phyloP scores from a whole-genome alignment of 352 stramenopile genomes.

The Phytophthora chlamydospora region DNA sequence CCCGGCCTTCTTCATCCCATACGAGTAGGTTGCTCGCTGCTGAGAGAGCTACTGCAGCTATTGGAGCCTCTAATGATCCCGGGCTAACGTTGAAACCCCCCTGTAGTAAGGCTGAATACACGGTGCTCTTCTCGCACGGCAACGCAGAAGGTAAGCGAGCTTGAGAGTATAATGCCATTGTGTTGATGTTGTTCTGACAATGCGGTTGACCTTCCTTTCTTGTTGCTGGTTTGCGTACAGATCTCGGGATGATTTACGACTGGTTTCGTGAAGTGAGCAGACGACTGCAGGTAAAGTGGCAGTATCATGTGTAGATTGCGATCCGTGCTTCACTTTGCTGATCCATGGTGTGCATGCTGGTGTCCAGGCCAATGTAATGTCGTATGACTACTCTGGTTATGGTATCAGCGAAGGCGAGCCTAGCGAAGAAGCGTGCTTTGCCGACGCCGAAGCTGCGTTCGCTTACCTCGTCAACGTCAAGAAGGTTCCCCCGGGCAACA shows the following conservation, averaged over 20 bases:
- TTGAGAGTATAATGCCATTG: neutral
- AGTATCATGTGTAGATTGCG: neutral
- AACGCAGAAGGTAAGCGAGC: conserved; percentile 92
- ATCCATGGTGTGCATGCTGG: neutral
- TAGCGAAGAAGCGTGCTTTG: conserved; percentile 95
- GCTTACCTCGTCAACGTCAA: conserved; percentile 94
- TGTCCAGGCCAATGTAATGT: conserved; percentile 84
- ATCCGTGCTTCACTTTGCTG: neutral
- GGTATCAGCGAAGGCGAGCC: conserved; percentile 94
- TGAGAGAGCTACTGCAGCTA: conserved; percentile 1
- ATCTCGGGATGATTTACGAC: conserved; percentile 98
- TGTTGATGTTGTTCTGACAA: neutral
- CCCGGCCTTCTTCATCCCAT: conserved; percentile 95
- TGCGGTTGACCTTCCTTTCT: neutral
- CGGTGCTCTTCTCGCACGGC: conserved; percentile 96
- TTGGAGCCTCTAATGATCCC: conserved; percentile 1
- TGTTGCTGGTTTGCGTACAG: conserved; percentile 34
- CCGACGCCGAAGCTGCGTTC: conserved; percentile 96
- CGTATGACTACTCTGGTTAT: conserved; percentile 98
- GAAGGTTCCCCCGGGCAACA: conserved; percentile 90
- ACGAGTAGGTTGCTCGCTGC: conserved; percentile 55
- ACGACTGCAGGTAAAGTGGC: conserved; percentile 59
- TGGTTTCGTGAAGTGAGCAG: conserved; percentile 95
- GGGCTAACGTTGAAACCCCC: conserved; percentile 19
- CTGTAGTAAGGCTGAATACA: conserved; percentile 90